phyloP scores from a whole-genome alignment of 108 stramenopile species.

The Epithemia pelagica region DNA sequence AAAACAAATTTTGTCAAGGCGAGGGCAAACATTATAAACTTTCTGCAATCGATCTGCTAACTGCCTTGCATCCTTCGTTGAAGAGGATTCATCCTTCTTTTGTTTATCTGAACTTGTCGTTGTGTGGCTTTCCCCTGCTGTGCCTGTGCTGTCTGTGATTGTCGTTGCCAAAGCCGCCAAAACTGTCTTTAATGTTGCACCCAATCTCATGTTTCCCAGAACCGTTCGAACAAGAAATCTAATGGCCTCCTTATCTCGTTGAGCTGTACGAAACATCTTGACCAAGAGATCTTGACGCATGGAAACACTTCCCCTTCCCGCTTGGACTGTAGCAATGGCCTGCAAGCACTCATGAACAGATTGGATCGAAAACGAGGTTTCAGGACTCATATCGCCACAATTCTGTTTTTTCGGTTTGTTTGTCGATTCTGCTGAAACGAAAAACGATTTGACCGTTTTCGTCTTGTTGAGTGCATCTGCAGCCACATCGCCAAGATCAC shows the following conservation, averaged over 20 bases:
- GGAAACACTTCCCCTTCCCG: slow-evolving; percentile 15
- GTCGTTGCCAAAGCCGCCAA: slow-evolving; percentile 34
- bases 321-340: slow-evolving; percentile 13
- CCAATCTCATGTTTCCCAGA: slow-evolving; percentile 39
- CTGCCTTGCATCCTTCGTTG: background rate
- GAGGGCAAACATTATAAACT: slow-evolving; percentile 32
- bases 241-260: slow-evolving; percentile 25
- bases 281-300: slow-evolving; percentile 22
- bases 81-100: background rate
- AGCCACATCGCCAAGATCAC: slow-evolving; percentile 43
- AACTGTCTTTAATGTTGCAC: slow-evolving; percentile 36
- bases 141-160: background rate
- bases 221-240: slow-evolving; percentile 42
- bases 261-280: slow-evolving; percentile 24
- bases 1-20: slow-evolving; percentile 17
- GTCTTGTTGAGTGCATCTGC: slow-evolving; percentile 18
- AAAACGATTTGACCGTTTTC: background rate
- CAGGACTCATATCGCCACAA: background rate
- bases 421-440: background rate
- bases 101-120: background rate
- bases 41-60: slow-evolving; percentile 19
- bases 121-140: background rate
- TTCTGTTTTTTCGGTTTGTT: background rate
- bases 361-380: slow-evolving; percentile 14
- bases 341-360: slow-evolving; percentile 18